Base-by-base conservation (phyloP, 2,329 filamentous ascomycete species). In the Hypoxylon sp. region DNA sequence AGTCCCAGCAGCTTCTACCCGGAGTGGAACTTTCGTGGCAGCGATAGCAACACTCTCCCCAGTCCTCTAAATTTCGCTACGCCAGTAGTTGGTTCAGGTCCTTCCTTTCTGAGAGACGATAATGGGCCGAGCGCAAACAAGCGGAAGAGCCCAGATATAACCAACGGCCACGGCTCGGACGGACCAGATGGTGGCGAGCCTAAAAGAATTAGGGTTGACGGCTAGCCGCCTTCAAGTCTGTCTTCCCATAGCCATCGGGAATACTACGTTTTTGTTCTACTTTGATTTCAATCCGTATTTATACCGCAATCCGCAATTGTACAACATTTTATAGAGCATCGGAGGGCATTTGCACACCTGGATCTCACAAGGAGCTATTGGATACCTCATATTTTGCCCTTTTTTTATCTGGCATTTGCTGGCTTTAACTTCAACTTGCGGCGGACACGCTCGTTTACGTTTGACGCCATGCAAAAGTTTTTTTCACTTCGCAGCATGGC, bases 31-130 rank as follows among this genome's bases (percentile, higher is more conserved):
- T 94, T 93, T 78, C 77, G 89, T 78, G 78, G 86, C 75, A 79
- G 84, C 62, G 92, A 96, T 72, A 92, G 87, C 77, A 97, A 96
- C 75, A 96, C 97, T 72, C 84, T 98, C 52, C 94, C 94, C 0
- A 98, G 94, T 77, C 96, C 96, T 9, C 82, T 98, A 70, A 97
- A 94, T 67, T 98, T 98, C 79, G 92, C 93, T 34, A 98, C 96
- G 1, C 96, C 96, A 0, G 82, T 90, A 1, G 85, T 86, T 1
- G 86, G 84, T 1, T 86, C 84, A 0, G 89, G 89, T 2, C 89
- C 89, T 2, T 90, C 87, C 63, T 91, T 91, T 71, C 73, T 90
- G 59, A 81, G 87, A 63, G 88, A 90, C 19, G 88, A 90, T 25
- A 77, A 77, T 53, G 75, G 69, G 34, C 57, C 69, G 23, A 73